These are phyloP conservation scores for Cordyceps cicadae DNA, from an alignment of 2,329 filamentous ascomycete genomes.

Conservation along the genomic window DNA sequence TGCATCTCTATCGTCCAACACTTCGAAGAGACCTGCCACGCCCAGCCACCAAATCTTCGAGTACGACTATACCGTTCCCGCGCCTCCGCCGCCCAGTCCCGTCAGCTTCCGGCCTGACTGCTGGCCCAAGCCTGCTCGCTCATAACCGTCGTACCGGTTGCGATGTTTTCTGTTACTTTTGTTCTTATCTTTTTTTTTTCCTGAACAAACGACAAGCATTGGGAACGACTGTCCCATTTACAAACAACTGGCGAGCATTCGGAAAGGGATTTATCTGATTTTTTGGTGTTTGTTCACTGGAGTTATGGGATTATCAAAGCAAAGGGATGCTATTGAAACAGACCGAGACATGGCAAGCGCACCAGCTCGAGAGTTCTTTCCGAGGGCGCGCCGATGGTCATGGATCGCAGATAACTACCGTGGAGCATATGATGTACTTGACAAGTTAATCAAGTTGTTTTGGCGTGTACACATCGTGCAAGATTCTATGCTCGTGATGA, in stretches of 20 bases:
- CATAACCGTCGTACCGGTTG: slow-evolving; percentile 16
- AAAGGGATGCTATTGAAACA: background rate
- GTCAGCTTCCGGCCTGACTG: slow-evolving; percentile 52
- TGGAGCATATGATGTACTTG: slow-evolving; percentile 1
- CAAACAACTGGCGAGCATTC: background rate
- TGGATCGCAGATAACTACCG: background rate
- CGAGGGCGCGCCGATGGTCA: background rate
- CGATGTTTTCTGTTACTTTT: background rate
- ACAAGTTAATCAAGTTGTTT: background rate
- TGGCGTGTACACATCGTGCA: background rate
- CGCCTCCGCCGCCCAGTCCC: slow-evolving; percentile 55
- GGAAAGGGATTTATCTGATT: background rate
- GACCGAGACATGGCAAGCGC: background rate
- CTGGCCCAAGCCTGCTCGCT: slow-evolving; percentile 36
- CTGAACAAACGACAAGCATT: background rate
- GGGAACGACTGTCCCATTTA: background rate
- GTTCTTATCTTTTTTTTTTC: background rate
- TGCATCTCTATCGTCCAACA: slow-evolving; percentile 39
- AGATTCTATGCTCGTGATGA: background rate
- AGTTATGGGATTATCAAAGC: background rate
- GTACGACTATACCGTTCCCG: slow-evolving; percentile 56
- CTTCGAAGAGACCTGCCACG: slow-evolving; percentile 32
- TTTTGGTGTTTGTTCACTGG: slow-evolving; percentile 1
- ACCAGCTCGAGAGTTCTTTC: background rate
- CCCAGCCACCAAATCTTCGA: slow-evolving; percentile 45